Evolutionary conservation across 192 early-diverging fungal species (phyloP), one percentile per base, ranked within the genome.

Genomic region (Gonapodya sp.): DNA sequence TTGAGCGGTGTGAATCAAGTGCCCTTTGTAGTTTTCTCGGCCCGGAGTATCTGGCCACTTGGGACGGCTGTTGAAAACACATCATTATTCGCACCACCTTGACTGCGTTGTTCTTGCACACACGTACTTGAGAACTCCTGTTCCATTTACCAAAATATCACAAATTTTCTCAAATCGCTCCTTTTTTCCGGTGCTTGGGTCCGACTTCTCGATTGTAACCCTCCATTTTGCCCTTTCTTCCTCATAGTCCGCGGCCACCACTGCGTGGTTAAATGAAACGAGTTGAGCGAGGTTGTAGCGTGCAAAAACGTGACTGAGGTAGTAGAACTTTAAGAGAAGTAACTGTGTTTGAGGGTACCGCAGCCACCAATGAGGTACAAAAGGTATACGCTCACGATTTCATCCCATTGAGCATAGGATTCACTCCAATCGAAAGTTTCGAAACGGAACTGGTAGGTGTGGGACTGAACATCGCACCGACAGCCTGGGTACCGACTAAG

Each of bases 381-480:
- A 64, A 64, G 46, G 24, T 8, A 64, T 8, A 77, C 8, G 75
- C 75, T 18, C 34, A 77, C 46, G 75, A 77, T 77, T 34, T 77
- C 75, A 33, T 77, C 75, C 75, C 75, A 77, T 33, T 77, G 75
- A 14, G 30, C 75, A 33, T 77, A 77, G 2, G 30, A 16, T 31
- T 77, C 75, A 8, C 30, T 77, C 75, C 75, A 77, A 33, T 77
- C 75, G 30, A 18, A 77, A 2, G 75, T 18, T 33, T 77, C 75
- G 75, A 32, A 34, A 14, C 75, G 2, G 34, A 77, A 34, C 18
- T 18, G 34, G 75, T 77, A 77, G 34, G 34, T 77, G 75, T 32
- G 34, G 34, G 75, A 77, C 31, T 77, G 75, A 2, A 77, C 75
- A 33, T 77, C 75, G 75, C 75, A 77, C 14, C 75, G 2, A 33